Evolutionary conservation across 2,329 filamentous ascomycete genomes (phyloP).

Genomic region (Cercospora sp.): DNA sequence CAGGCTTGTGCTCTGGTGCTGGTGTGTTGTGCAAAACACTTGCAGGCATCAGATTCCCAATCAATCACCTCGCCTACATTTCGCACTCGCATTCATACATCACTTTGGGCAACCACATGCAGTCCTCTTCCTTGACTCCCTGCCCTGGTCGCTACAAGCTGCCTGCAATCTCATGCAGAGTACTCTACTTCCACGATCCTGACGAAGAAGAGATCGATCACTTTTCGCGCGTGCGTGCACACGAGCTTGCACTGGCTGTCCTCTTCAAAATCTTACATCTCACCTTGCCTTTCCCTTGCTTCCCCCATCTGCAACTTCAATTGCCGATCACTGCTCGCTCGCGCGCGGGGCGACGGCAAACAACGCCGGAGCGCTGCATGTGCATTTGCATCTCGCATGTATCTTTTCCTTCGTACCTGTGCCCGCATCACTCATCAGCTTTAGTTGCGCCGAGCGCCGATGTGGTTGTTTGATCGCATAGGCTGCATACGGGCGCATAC

Average conservation of each 20-base stretch:
- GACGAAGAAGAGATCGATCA: background rate
- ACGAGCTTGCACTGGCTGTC: background rate
- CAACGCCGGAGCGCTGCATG: background rate
- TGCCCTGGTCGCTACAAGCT: background rate
- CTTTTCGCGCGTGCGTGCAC: background rate
- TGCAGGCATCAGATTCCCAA: background rate
- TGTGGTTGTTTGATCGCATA: too few relatives aligned
- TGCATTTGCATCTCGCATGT: background rate
- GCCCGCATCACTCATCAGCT: too few relatives aligned
- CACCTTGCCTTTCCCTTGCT: background rate
- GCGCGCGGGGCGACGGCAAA: background rate
- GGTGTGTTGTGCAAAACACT: background rate
- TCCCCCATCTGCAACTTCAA: background rate
- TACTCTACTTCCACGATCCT: background rate
- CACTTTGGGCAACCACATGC: background rate
- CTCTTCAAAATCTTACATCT: background rate
- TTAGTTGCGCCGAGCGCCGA: too few relatives aligned
- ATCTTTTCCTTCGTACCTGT: background rate
- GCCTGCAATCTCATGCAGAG: background rate
- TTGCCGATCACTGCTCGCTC: background rate
- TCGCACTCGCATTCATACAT: background rate
- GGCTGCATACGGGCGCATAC: too few relatives aligned
- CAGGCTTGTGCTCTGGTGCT: background rate
- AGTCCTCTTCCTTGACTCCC: background rate
- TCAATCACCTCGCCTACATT: background rate